Percentiles rank a stretch among this genome's conserved stretches.
Evolutionary conservation across 345 rosid genomes (phyloP).

Genomic region (Eucalyptus polybractea): DNA sequence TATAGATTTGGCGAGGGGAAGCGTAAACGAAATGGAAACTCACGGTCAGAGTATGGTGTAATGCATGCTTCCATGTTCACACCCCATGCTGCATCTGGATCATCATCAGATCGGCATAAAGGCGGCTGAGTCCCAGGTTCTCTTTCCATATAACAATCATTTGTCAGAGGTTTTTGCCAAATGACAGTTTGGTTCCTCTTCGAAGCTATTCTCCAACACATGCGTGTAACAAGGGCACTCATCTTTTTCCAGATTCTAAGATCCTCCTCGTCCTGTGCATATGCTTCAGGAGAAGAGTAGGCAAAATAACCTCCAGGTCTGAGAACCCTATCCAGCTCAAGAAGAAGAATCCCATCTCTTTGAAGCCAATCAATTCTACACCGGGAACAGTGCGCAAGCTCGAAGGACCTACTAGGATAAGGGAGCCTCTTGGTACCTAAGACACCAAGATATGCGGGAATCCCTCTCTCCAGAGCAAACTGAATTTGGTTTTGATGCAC

Average conservation of each 20-base stretch:
- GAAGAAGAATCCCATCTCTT: slow-evolving; percentile 95
- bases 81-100: slow-evolving; percentile 86
- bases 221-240: slow-evolving; percentile 83
- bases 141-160: slow-evolving; percentile 82
- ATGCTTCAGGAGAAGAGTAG: slow-evolving; percentile 98
- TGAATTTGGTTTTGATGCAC: slow-evolving; percentile 99
- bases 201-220: slow-evolving; percentile 95
- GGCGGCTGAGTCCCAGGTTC: slow-evolving; percentile 85
- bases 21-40: slow-evolving; percentile 13
- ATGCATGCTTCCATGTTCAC: slow-evolving; percentile 94
- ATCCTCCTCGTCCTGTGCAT: slow-evolving; percentile 95
- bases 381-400: slow-evolving; percentile 94
- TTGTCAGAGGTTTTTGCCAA: slow-evolving; percentile 90
- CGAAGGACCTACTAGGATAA: slow-evolving; percentile 98
- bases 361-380: slow-evolving; percentile 99
- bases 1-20: background rate
- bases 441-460: slow-evolving; percentile 98
- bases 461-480: slow-evolving; percentile 96
- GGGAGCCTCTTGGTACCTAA: slow-evolving; percentile 93
- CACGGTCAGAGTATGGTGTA: slow-evolving; percentile 77
- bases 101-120: slow-evolving; percentile 72
- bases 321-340: slow-evolving; percentile 91
- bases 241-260: slow-evolving; percentile 88
- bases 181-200: slow-evolving; percentile 93
- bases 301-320: slow-evolving; percentile 99